phyloP scores from a whole-genome alignment of 257 asterid species.

The Thymus quinquecostatus region DNA sequence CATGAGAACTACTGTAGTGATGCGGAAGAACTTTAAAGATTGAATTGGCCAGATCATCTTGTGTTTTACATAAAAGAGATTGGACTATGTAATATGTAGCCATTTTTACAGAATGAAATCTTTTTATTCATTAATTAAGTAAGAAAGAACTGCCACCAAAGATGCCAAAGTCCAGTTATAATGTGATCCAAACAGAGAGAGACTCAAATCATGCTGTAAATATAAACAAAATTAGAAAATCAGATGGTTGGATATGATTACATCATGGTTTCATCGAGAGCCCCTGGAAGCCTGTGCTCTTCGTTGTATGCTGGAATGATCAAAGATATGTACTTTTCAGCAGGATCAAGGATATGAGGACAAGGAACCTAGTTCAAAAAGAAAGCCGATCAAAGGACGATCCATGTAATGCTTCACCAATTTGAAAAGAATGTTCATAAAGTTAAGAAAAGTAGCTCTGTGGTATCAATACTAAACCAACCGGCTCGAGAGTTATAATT shows the following conservation, averaged over 20 bases:
- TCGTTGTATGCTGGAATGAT: slow-evolving; percentile 92
- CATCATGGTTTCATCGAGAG: slow-evolving; percentile 84
- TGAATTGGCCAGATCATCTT: neutral
- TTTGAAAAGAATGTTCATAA: neutral
- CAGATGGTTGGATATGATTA: slow-evolving; percentile 36
- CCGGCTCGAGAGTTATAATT: neutral
- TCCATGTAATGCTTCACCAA: neutral
- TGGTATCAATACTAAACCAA: slow-evolving; percentile 11
- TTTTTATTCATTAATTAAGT: neutral
- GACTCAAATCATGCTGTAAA: slow-evolving; percentile 9
- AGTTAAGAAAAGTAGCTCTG: slow-evolving; percentile 3
- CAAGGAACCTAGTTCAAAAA: slow-evolving; percentile 63
- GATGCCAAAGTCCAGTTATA: neutral
- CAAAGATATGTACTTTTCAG: slow-evolving; percentile 83
- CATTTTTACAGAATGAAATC: neutral
- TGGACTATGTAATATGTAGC: too few species aligned
- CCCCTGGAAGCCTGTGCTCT: slow-evolving; percentile 90
- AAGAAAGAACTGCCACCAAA: neutral
- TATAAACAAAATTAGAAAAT: slow-evolving; percentile 11
- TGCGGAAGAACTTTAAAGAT: neutral
- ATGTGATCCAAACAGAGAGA: neutral
- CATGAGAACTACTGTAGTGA: neutral
- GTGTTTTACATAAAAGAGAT: too few species aligned
- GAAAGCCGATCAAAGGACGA: slow-evolving; percentile 24
- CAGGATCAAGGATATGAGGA: slow-evolving; percentile 73